These are phyloP conservation scores for Colletotrichum horii DNA, from an alignment of 2,329 filamentous ascomycete species.

Conservation along the genomic window DNA sequence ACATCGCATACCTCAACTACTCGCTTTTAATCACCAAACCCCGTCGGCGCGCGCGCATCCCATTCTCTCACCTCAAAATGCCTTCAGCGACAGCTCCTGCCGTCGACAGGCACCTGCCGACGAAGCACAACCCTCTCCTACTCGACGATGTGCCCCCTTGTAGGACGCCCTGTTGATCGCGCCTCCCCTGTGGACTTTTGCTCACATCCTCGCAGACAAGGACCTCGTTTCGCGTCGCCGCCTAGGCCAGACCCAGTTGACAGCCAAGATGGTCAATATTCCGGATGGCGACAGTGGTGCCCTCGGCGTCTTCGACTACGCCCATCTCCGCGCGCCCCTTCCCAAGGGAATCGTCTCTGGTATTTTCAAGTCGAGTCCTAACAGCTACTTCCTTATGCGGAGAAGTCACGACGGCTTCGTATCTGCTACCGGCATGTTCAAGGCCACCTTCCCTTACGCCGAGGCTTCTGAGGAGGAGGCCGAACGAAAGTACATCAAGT, in stretches of 20 bases:
- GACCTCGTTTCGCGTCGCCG: conserved; percentile 84
- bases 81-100: conserved; percentile 40
- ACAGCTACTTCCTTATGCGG: conserved; percentile 96
- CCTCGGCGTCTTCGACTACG: conserved; percentile 91
- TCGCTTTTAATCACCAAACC: background rate
- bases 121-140: conserved; percentile 70
- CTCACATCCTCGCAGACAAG: conserved; percentile 54
- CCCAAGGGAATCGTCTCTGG: conserved; percentile 91
- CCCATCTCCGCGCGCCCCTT: conserved; percentile 89
- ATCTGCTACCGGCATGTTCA: conserved; percentile 91
- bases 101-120: conserved; percentile 56
- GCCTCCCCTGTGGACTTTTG: conserved; percentile 20
- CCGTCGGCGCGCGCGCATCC: background rate
- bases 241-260: conserved; percentile 90
- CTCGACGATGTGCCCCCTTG: conserved; percentile 66
- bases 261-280: conserved; percentile 79
- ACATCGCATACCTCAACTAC: background rate
- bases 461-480: conserved; percentile 73
- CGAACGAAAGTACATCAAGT: conserved; percentile 86
- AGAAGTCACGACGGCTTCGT: conserved; percentile 85
- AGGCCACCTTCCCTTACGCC: conserved; percentile 84
- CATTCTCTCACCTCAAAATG: conserved; percentile 3
- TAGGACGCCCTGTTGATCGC: conserved; percentile 42
- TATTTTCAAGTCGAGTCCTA: conserved; percentile 88
- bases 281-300: conserved; percentile 75